Evolutionary conservation across 305 asterid species (phyloP).

Genomic region (Fraxinus ornus): DNA sequence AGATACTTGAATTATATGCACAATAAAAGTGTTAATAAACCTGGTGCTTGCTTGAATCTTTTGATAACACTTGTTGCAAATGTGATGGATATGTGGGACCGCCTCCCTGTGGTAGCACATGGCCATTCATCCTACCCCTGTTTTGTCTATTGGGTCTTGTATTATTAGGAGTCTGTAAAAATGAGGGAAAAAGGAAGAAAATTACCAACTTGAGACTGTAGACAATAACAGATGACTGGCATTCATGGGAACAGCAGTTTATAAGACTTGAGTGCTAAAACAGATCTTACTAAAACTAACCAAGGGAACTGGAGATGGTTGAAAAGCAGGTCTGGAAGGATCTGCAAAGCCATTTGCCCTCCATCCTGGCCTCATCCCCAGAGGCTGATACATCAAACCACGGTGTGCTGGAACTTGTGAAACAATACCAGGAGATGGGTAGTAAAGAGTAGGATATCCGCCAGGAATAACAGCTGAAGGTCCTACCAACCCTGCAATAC

Average conservation of each 20-base stretch:
- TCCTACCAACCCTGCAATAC: constrained; percentile 52
- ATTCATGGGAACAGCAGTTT: not conserved
- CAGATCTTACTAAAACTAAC: constrained; percentile 42
- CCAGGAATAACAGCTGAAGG: constrained; percentile 54
- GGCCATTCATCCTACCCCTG: constrained; percentile 59
- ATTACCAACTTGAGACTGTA: constrained; percentile 12
- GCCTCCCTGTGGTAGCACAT: constrained; percentile 36
- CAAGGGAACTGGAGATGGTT: constrained; percentile 51
- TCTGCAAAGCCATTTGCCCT: constrained; percentile 49
- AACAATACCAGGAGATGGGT: constrained; percentile 50
- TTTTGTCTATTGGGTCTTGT: constrained; percentile 53
- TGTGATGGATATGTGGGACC: constrained; percentile 40
- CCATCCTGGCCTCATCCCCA: constrained; percentile 70
- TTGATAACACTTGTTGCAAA: constrained; percentile 41
- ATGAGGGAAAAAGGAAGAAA: not conserved
- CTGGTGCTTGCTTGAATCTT: constrained; percentile 57
- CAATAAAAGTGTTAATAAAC: constrained; percentile 24
- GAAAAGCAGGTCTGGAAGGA: constrained; percentile 46
- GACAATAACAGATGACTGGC: constrained; percentile 2
- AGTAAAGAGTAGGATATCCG: constrained; percentile 65
- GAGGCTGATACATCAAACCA: constrained; percentile 54
- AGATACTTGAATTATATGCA: too few species aligned
- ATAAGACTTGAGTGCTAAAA: not conserved
- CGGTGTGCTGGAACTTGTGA: constrained; percentile 55
- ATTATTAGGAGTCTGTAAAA: constrained; percentile 48